Evolutionary conservation across 2,329 filamentous ascomycete species (phyloP).

Genomic region (Blumeria hordei): DNA sequence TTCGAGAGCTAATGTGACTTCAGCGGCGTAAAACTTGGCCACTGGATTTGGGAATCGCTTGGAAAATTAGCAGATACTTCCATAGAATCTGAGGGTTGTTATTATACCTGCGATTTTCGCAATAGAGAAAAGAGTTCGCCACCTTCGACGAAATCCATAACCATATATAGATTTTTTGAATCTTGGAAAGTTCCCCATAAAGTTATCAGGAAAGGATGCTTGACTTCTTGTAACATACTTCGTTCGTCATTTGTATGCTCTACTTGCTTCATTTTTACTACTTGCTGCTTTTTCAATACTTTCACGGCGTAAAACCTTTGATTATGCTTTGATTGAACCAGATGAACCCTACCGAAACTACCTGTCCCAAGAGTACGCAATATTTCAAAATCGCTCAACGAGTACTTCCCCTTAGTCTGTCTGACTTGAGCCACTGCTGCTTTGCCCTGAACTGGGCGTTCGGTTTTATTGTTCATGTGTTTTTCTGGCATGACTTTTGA

Average conservation of each 20-base stretch:
- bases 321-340: slow-evolving; percentile 96
- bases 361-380: slow-evolving; percentile 84
- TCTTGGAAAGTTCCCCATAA: slow-evolving; percentile 98
- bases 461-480: neutral
- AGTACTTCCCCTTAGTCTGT: slow-evolving; percentile 93
- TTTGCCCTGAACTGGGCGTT: neutral
- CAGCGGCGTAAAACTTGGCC: slow-evolving; percentile 95
- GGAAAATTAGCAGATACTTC: slow-evolving; percentile 3
- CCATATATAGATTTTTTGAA: slow-evolving; percentile 91
- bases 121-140: slow-evolving; percentile 91
- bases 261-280: slow-evolving; percentile 99
- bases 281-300: slow-evolving; percentile 92
- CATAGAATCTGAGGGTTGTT: neutral
- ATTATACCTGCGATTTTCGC: slow-evolving; percentile 58
- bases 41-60: slow-evolving; percentile 96
- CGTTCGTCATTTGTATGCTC: slow-evolving; percentile 98
- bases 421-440: slow-evolving; percentile 19
- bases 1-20: slow-evolving; percentile 85
- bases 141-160: slow-evolving; percentile 99
- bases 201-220: slow-evolving; percentile 93
- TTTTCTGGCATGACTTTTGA: slow-evolving; percentile 9
- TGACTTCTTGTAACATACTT: slow-evolving; percentile 85
- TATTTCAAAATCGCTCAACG: slow-evolving; percentile 70
- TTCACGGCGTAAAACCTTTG: slow-evolving; percentile 96
- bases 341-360: slow-evolving; percentile 86